Conservation (phyloP, 345 rosid species). For the Pistacia vera region DNA sequence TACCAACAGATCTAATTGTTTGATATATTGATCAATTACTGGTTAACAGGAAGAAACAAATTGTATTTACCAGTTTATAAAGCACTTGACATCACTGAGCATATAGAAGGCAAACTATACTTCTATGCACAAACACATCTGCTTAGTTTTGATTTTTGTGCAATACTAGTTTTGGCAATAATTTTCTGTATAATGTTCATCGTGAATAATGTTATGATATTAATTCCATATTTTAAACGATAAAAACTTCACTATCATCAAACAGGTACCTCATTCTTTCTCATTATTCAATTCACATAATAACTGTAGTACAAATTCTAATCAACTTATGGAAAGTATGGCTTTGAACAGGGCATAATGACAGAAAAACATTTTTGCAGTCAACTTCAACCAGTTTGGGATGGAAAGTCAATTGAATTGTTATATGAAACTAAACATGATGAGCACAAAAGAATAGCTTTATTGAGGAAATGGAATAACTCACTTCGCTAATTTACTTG, state of each 20-base stretch:
- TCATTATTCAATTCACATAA: background rate
- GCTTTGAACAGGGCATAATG: background rate
- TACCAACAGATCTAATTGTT: background rate
- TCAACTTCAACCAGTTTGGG: background rate
- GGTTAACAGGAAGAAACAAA: background rate
- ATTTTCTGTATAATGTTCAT: background rate
- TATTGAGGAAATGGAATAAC: conserved; percentile 23
- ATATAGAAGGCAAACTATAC: background rate
- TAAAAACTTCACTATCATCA: background rate
- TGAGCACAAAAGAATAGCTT: background rate
- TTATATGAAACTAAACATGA: too few relatives aligned
- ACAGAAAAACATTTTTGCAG: background rate
- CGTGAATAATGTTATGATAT: background rate
- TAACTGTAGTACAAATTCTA: background rate
- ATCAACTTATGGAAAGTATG: conserved; percentile 1
- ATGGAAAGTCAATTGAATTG: background rate
- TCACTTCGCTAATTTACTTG: conserved; percentile 84
- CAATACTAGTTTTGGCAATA: background rate
- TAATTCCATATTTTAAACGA: background rate
- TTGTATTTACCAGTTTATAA: background rate
- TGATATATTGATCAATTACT: background rate
- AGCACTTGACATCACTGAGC: background rate
- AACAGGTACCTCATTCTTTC: background rate
- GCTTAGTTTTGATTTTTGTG: background rate
- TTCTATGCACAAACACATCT: too few relatives aligned